These are phyloP conservation scores for Gracilaria gracilis DNA, from an alignment of 23 red algal species.

Conservation along the genomic window DNA sequence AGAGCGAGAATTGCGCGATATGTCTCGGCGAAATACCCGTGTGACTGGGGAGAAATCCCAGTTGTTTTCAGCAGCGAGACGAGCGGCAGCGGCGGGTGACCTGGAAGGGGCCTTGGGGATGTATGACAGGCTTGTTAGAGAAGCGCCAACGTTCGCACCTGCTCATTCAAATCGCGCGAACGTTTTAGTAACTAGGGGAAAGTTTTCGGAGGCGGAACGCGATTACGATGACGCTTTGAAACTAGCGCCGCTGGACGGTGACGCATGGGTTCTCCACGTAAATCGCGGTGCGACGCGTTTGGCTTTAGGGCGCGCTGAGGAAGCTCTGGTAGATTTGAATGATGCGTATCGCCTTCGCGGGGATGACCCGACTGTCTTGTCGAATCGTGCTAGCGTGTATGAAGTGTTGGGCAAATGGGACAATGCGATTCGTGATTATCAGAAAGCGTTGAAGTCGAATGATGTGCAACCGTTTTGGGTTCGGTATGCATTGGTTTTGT, in stretches of 20 bases:
- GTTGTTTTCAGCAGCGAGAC: constrained; percentile 51
- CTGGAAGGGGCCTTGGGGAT: constrained; percentile 54
- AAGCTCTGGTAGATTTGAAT: constrained; percentile 53
- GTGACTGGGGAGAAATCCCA: constrained; percentile 43
- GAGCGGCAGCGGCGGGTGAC: constrained; percentile 50
- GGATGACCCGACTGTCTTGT: constrained; percentile 59
- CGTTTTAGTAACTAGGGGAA: constrained; percentile 52
- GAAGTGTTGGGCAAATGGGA: constrained; percentile 80
- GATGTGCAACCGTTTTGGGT: constrained; percentile 97
- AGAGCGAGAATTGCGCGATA: constrained; percentile 20
- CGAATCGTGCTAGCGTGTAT: constrained; percentile 80
- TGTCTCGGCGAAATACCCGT: constrained; percentile 45
- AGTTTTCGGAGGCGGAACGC: constrained; percentile 45
- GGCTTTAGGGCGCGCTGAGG: constrained; percentile 26
- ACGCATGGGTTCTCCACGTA: constrained; percentile 84
- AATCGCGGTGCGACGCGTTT: constrained; percentile 82
- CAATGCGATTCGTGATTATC: constrained; percentile 84
- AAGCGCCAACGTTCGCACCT: constrained; percentile 73
- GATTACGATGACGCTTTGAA: constrained; percentile 82
- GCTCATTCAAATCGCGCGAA: constrained; percentile 93
- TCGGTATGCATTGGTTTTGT: constrained; percentile 88
- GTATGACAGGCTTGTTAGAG: constrained; percentile 68
- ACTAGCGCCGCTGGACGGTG: constrained; percentile 79
- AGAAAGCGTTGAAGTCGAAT: constrained; percentile 78
- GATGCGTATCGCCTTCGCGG: constrained; percentile 50